Percentiles rank a stretch among this genome's conserved stretches.
Evolutionary conservation across 23 red algal species (phyloP).

Genomic region (Porphyridium purpureum): DNA sequence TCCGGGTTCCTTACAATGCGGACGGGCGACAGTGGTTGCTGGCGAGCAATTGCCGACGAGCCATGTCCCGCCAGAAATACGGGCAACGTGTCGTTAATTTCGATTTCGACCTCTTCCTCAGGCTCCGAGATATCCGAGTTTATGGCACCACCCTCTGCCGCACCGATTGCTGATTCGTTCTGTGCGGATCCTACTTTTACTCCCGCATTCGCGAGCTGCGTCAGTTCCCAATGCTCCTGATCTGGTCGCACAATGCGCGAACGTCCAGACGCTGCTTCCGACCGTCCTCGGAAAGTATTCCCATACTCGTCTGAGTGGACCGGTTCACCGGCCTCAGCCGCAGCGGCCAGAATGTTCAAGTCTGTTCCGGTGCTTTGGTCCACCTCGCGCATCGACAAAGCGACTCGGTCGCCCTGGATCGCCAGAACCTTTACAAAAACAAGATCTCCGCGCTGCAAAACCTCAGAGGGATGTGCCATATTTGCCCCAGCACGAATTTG

Average conservation of each 20-base stretch:
- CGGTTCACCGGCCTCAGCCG: background rate
- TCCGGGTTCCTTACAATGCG: constrained; percentile 91
- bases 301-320: background rate
- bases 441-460: constrained; percentile 15
- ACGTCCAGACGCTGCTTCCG: background rate
- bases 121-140: constrained; percentile 44
- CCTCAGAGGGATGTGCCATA: constrained; percentile 22
- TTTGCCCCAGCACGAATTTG: constrained; percentile 17
- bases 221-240: constrained; percentile 82
- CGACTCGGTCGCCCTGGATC: constrained; percentile 18
- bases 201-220: constrained; percentile 43
- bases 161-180: constrained; percentile 16
- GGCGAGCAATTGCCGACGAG: constrained; percentile 10
- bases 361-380: constrained; percentile 39
- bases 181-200: constrained; percentile 12
- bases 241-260: background rate
- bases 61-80: constrained; percentile 32
- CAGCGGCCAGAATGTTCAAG: background rate
- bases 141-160: constrained; percentile 18
- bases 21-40: constrained; percentile 78
- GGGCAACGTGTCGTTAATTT: constrained; percentile 80
- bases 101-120: constrained; percentile 58
- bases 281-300: background rate
- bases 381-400: constrained; percentile 41
- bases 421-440: constrained; percentile 43